These are phyloP conservation scores for Dioszegia aurantiaca DNA, from an alignment of 768 basidiomycete species.

Conservation along the genomic window DNA sequence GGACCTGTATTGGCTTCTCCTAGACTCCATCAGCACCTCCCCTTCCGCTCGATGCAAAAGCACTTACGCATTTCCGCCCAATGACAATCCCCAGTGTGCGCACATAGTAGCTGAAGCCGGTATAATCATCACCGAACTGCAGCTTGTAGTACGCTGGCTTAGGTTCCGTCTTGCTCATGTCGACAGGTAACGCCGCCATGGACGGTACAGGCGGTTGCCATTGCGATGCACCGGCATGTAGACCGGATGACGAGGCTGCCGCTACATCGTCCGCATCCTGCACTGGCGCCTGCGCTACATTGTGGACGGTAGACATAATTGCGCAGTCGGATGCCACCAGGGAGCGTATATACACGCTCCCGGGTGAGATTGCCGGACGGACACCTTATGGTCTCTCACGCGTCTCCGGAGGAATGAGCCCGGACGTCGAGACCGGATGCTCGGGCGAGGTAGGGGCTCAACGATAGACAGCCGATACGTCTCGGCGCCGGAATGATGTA, in stretches of 20 bases:
- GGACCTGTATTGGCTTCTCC: constrained; percentile 15
- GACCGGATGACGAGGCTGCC: constrained; percentile 3
- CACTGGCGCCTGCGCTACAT: no score
- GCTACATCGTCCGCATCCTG: background rate
- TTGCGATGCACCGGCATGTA: constrained; percentile 17
- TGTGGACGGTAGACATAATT: constrained; percentile 4
- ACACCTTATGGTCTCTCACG: no score
- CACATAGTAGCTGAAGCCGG: constrained; percentile 90
- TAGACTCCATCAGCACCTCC: constrained; percentile 1
- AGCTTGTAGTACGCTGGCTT: constrained; percentile 52
- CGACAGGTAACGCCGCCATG: constrained; percentile 45
- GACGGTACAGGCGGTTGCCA: constrained; percentile 43
- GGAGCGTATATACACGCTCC: constrained; percentile 7
- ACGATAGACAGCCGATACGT: no score
- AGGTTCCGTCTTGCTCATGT: constrained; percentile 47
- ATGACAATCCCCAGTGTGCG: constrained; percentile 92
- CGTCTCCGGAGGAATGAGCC: no score
- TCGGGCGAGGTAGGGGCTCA: no score
- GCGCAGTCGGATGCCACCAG: background rate
- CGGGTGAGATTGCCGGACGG: background rate
- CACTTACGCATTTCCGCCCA: constrained; percentile 60
- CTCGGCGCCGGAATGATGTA: no score
- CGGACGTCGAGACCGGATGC: no score
- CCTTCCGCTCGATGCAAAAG: constrained; percentile 2
- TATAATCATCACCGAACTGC: constrained; percentile 48